Conservation (phyloP, 1,284 basidiomycete genomes). For the Trichosporon coremiiforme region DNA sequence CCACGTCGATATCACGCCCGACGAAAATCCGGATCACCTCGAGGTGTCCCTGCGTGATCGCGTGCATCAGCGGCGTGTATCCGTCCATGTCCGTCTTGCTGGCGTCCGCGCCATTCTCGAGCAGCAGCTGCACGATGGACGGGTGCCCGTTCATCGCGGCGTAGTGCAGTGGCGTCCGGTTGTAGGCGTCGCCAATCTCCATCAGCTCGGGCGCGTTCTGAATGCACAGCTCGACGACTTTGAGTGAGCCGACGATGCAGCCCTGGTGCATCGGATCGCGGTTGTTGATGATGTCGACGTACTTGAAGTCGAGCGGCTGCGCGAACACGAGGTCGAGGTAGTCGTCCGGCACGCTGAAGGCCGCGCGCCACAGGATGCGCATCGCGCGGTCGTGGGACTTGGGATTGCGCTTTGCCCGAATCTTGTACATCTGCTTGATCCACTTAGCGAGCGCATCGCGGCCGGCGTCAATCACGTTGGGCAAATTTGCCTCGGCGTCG, state of each 20-base stretch:
- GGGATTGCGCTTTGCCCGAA: conserved; percentile 38
- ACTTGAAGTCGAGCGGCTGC: conserved; percentile 82
- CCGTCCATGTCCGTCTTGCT: conserved; percentile 86
- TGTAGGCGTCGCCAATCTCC: conserved; percentile 66
- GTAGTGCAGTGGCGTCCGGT: conserved; percentile 91
- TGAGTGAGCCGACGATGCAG: conserved; percentile 76
- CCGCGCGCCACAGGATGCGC: conserved; percentile 86
- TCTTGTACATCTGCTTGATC: conserved; percentile 63
- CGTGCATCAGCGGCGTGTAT: conserved; percentile 89
- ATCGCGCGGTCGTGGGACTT: conserved; percentile 60
- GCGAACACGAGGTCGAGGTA: conserved; percentile 76
- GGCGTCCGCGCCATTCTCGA: conserved; percentile 69
- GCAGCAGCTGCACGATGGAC: conserved; percentile 72
- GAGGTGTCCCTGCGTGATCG: conserved; percentile 81
- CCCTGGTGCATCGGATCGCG: conserved; percentile 94
- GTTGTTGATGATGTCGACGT: conserved; percentile 96
- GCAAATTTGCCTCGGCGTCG: conserved; percentile 82
- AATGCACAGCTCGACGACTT: conserved; percentile 82
- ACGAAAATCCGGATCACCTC: conserved; percentile 78
- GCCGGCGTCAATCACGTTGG: conserved; percentile 68
- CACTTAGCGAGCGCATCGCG: conserved; percentile 67
- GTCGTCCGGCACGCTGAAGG: conserved; percentile 73
- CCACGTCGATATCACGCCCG: conserved; percentile 62
- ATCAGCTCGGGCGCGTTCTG: conserved; percentile 58
- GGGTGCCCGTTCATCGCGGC: conserved; percentile 91